Conservation (phyloP, 1,139 yeast species). For the Torulaspora pretoriensis region DNA sequence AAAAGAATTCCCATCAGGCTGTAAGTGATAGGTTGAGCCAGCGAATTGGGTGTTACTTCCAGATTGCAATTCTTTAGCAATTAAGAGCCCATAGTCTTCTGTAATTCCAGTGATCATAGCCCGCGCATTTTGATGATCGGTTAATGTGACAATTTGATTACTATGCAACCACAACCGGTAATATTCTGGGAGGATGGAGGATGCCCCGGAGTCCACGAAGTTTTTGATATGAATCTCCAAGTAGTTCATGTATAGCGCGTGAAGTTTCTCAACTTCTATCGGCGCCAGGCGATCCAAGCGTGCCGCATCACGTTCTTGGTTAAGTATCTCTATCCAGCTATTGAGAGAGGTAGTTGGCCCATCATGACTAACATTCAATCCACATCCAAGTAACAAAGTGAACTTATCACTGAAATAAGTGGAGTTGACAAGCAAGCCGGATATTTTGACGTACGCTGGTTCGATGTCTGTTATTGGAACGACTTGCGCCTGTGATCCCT, state of each 20-base stretch:
- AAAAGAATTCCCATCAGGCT: conserved; percentile 96
- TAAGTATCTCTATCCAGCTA: conserved; percentile 57
- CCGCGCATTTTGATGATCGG: conserved; percentile 45
- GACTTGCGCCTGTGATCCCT: conserved; percentile 18
- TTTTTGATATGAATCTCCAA: conserved; percentile 57
- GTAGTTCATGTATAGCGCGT: conserved; percentile 66
- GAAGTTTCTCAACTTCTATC: conserved; percentile 55
- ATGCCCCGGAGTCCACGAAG: conserved; percentile 63
- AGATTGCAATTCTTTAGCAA: conserved; percentile 60
- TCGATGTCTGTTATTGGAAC: conserved; percentile 37
- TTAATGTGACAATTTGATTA: conserved; percentile 54
- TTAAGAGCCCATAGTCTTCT: conserved; percentile 72
- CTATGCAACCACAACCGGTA: conserved; percentile 84
- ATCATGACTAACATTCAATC: conserved; percentile 77
- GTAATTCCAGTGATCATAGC: conserved; percentile 81
- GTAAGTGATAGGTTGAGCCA: conserved; percentile 62
- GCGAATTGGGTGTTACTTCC: conserved; percentile 41
- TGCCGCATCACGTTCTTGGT: conserved; percentile 43
- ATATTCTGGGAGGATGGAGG: conserved; percentile 65
- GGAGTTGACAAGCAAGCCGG: conserved; percentile 83
- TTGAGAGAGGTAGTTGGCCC: conserved; percentile 92
- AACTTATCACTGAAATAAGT: conserved; percentile 57
- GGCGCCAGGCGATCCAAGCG: conserved; percentile 47
- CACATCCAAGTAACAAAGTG: conserved; percentile 75
- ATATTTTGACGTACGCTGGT: conserved; percentile 64